phyloP scores from a whole-genome alignment of 768 basidiomycete species.

The Leccinum subtestaceum region DNA sequence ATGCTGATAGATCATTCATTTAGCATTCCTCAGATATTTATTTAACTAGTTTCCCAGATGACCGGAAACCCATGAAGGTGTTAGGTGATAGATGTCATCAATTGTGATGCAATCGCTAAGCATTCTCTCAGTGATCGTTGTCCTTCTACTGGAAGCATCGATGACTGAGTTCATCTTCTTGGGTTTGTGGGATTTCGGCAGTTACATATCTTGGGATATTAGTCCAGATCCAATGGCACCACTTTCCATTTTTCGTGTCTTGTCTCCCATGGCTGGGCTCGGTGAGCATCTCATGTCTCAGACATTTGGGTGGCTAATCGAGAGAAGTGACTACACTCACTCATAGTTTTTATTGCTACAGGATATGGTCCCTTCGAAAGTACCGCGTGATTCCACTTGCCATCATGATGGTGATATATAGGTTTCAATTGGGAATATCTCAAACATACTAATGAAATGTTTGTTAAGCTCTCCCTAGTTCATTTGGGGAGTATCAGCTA shows the following conservation, averaged over 20 bases:
- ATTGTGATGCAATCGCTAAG: neutral
- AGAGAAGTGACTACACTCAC: neutral
- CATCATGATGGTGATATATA: constrained; percentile 19
- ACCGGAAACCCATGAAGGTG: neutral
- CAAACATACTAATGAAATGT: neutral
- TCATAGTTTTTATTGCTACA: constrained; percentile 25
- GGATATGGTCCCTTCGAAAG: constrained; percentile 11
- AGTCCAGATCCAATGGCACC: too few relatives aligned
- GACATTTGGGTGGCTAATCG: neutral
- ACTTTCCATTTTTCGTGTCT: neutral
- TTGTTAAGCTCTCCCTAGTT: constrained; percentile 19
- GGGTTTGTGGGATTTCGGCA: neutral
- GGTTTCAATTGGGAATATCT: neutral
- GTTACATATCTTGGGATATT: too few relatives aligned
- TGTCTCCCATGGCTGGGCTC: neutral
- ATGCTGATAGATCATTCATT: neutral
- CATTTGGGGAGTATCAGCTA: constrained; percentile 7
- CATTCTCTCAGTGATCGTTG: neutral
- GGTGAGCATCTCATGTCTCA: neutral
- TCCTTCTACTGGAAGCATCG: neutral
- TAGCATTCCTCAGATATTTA: neutral
- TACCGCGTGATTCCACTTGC: neutral
- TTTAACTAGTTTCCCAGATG: neutral
- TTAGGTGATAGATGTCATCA: neutral
- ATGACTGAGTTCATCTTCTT: neutral